Percentiles rank a stretch among this genome's conserved stretches.
Evolutionary conservation across 148 eudicot genomes (phyloP).

Genomic region (Suaeda aralocaspica): DNA sequence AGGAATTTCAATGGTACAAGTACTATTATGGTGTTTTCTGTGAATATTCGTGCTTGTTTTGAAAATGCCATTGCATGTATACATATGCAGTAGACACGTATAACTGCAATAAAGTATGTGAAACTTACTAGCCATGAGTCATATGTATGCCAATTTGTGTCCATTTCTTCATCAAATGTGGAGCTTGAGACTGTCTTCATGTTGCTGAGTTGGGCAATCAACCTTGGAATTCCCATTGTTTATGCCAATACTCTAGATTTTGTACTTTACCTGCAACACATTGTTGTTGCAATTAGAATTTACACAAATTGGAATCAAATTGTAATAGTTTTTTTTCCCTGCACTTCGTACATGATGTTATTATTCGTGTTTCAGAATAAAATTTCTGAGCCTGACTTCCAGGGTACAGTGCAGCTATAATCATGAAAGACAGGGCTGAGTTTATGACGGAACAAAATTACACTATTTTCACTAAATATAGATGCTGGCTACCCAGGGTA

Average conservation of each 20-base stretch:
- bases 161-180: slow-evolving; percentile 25
- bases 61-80: neutral
- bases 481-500: slow-evolving; percentile 7
- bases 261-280: slow-evolving; percentile 13
- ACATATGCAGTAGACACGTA: neutral
- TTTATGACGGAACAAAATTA: neutral
- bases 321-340: neutral
- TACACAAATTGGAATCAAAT: too few species aligned
- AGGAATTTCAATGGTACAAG: neutral
- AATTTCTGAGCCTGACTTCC: neutral
- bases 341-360: neutral
- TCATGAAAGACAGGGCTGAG: neutral
- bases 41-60: neutral
- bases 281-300: neutral
- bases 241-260: neutral
- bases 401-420: slow-evolving; percentile 15
- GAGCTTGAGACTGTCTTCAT: slow-evolving; percentile 25
- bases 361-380: neutral
- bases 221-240: slow-evolving; percentile 28
- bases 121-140: slow-evolving; percentile 29
- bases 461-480: neutral
- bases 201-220: slow-evolving; percentile 29
- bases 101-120: slow-evolving; percentile 1
- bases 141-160: slow-evolving; percentile 22
- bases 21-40: neutral